Conservation (phyloP, 1,139 yeast species). For the Yamadazyma dendronema region DNA sequence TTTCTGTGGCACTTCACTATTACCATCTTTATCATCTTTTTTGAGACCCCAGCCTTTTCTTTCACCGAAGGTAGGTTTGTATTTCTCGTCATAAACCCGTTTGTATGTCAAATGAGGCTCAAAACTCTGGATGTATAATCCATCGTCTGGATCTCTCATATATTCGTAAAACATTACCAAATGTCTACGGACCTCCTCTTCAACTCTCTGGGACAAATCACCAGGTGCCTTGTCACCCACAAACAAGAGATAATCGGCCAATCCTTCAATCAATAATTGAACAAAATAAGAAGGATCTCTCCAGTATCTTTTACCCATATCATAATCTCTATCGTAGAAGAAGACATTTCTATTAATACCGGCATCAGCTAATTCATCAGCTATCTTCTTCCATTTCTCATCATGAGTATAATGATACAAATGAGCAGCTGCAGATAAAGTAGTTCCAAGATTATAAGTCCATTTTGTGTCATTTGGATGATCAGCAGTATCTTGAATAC, state of each 20-base stretch:
- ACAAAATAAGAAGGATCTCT: slow-evolving; percentile 64
- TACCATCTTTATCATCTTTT: slow-evolving; percentile 42
- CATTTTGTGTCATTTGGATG: slow-evolving; percentile 53
- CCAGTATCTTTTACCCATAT: slow-evolving; percentile 57
- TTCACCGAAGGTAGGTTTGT: slow-evolving; percentile 56
- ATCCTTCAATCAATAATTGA: slow-evolving; percentile 65
- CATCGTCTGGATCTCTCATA: slow-evolving; percentile 57
- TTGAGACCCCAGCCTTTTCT: slow-evolving; percentile 52
- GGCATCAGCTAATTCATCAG: slow-evolving; percentile 60
- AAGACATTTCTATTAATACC: slow-evolving; percentile 55
- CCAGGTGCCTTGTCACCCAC: slow-evolving; percentile 47
- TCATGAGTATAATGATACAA: slow-evolving; percentile 55
- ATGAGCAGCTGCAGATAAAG: slow-evolving; percentile 54
- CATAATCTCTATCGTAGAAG: slow-evolving; percentile 66
- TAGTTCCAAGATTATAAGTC: slow-evolving; percentile 72
- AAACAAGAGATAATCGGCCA: slow-evolving; percentile 60
- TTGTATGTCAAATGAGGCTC: slow-evolving; percentile 58
- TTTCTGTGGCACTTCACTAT: slow-evolving; percentile 41
- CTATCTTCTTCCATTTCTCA: slow-evolving; percentile 53
- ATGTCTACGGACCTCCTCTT: slow-evolving; percentile 48
- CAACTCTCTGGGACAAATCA: slow-evolving; percentile 34
- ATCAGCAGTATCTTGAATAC: slow-evolving; percentile 51
- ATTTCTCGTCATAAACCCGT: slow-evolving; percentile 47
- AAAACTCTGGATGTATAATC: slow-evolving; percentile 60
- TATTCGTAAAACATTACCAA: slow-evolving; percentile 55